Evolutionary conservation across 83 land plant genomes (phyloP).

Genomic region (Thuja plicata): DNA sequence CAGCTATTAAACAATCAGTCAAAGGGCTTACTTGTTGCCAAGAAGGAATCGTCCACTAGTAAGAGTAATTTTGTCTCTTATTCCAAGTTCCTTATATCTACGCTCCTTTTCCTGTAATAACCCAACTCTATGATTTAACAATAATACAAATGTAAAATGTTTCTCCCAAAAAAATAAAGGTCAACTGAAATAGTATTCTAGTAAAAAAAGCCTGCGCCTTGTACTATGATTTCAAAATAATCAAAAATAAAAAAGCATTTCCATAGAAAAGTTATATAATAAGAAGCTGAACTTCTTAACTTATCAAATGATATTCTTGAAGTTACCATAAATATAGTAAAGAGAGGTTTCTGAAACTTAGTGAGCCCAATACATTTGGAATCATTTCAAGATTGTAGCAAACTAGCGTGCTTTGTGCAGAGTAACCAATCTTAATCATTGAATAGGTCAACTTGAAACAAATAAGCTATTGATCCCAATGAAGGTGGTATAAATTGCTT

Average conservation of each 20-base stretch:
- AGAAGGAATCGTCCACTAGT: slow-evolving; percentile 96
- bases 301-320: not conserved
- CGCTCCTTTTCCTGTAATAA: slow-evolving; percentile 86
- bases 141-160: not conserved
- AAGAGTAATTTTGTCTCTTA: slow-evolving; percentile 93
- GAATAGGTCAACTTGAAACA: not conserved
- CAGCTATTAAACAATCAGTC: not conserved
- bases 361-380: not conserved
- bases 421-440: not conserved
- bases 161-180: no score
- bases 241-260: not conserved
- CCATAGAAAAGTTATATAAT: not conserved
- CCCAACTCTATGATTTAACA: not conserved
- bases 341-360: not conserved
- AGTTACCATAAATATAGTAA: not conserved
- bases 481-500: not conserved
- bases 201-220: not conserved
- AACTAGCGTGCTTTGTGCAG: not conserved
- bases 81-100: slow-evolving; percentile 94
- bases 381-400: not conserved
- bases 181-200: not conserved
- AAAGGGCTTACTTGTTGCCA: slow-evolving; percentile 82
- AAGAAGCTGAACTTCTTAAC: not conserved
- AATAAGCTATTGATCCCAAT: not conserved
- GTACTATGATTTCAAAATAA: not conserved